Base-by-base conservation (phyloP, 2,329 filamentous ascomycete genomes). In the Colletotrichum orchidophilum region DNA sequence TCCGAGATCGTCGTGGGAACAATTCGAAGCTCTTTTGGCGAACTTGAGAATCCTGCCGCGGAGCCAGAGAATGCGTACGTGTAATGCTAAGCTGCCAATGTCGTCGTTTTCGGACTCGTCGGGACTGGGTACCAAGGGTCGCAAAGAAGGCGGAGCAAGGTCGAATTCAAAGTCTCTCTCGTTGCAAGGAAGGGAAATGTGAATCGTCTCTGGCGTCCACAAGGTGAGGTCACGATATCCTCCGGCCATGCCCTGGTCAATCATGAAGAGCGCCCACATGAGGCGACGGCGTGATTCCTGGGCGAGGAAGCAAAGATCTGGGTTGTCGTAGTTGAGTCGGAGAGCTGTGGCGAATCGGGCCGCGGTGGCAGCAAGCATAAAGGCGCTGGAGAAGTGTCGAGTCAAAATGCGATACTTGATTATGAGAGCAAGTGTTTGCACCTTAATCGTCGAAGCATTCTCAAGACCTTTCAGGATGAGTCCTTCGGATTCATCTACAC, bases 51-150 rank as follows among this genome's bases (percentile, higher is more conserved):
- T 87, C 60, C 86, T 82, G 42, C 86, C 85, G 57, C 87, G 84
- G 74, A 90, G 83, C 77, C 87, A 86, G 50, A 88, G 81, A 52
- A 90, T 86, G 60, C 87, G 86, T 18, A 90, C 84, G 58, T 90
- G 87, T 33, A 90, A 82, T 2, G 87, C 87, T 24, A 89, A 76
- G 63, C 87, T 88, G 6, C 87, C 87, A 11, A 88, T 82, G 58
- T 88, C 86, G 66, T 89, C 87, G 2, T 85, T 83, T 24, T 85
- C 80, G 0, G 85, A 83, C 11, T 84, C 82, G 18, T 82, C 80
- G 1, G 83, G 80, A 6, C 83, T 81, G 1, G 85, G 83, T 18
- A 85, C 80, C n/a, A 88, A 83, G 59, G 83, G 82, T 3, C 65
- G 59, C 70, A 89, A 87, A 8, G 87, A 87, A 5, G 82, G 80